A percentile compares a stretch with the other conserved stretches of the same genome.
Evolutionary conservation across 208 protist species (phyloP).

Genomic region (Angomonas deanei): DNA sequence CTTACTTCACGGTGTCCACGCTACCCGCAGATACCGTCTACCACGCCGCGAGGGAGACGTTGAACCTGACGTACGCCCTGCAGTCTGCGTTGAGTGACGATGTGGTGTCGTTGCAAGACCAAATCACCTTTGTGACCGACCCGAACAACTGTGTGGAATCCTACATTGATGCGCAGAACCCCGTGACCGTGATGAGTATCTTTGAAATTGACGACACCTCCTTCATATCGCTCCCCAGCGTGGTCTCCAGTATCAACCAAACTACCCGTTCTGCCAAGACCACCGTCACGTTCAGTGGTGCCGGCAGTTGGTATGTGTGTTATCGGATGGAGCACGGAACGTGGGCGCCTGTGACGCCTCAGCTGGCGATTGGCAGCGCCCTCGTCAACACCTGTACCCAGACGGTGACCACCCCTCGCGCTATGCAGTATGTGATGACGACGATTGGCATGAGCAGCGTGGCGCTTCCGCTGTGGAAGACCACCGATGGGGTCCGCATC

Average conservation of each 20-base stretch:
- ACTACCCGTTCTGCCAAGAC: constrained; percentile 14
- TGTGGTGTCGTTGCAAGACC: constrained; percentile 48
- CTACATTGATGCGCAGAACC: constrained; percentile 41
- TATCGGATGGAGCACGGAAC: constrained; percentile 68
- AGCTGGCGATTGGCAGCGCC: constrained; percentile 33
- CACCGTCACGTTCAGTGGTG: constrained; percentile 43
- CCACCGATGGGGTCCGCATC: constrained; percentile 43
- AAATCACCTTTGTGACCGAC: constrained; percentile 53
- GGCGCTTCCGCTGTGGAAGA: constrained; percentile 15
- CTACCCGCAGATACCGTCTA: constrained; percentile 42
- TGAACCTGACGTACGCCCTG: constrained; percentile 58
- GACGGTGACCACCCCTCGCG: constrained; percentile 20
- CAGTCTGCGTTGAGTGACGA: constrained; percentile 71
- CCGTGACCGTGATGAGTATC: constrained; percentile 30
- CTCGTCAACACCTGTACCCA: constrained; percentile 30
- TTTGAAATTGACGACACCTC: constrained; percentile 60
- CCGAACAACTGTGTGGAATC: constrained; percentile 61
- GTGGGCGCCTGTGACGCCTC: constrained; percentile 65
- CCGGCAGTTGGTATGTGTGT: constrained; percentile 56
- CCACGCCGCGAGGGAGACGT: constrained; percentile 55
- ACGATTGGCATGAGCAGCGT: constrained; percentile 29
- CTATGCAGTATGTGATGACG: constrained; percentile 76
- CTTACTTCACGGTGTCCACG: constrained; percentile 59
- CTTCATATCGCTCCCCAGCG: constrained; percentile 53
- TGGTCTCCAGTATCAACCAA: constrained; percentile 30